phyloP scores from a whole-genome alignment of 441 rosid genomes.

The Populus hybrid region DNA sequence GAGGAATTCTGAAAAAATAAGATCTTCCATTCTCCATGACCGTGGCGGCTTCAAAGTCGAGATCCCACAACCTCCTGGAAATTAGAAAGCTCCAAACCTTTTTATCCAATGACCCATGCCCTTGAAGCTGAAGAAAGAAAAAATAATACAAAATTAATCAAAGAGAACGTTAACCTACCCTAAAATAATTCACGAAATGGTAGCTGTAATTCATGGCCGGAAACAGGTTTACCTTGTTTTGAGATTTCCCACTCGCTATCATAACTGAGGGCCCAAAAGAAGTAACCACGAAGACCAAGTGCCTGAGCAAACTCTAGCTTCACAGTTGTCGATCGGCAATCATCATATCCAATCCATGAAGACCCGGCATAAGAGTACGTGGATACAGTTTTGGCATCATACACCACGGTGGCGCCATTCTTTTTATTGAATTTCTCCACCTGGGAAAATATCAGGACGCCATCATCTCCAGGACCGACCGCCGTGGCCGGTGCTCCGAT shows the following conservation, averaged over 20 bases:
- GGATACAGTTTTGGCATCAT: constrained; percentile 41
- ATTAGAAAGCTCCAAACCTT: neutral
- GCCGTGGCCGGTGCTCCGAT: constrained; percentile 38
- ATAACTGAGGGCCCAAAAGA: constrained; percentile 51
- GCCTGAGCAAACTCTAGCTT: constrained; percentile 46
- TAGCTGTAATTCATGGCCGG: neutral
- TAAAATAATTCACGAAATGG: neutral
- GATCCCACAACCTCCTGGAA: neutral
- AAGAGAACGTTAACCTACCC: neutral
- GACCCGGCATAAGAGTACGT: constrained; percentile 39
- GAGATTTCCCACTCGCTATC: constrained; percentile 45
- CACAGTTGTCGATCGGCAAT: constrained; percentile 21
- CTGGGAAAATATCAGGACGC: constrained; percentile 16
- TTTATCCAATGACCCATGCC: neutral
- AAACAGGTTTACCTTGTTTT: constrained; percentile 29
- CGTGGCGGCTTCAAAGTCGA: neutral
- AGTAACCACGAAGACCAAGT: constrained; percentile 58
- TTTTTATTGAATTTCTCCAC: constrained; percentile 36
- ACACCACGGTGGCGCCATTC: constrained; percentile 31
- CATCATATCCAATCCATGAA: constrained; percentile 54
- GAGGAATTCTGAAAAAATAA: no score
- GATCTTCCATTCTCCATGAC: neutral
- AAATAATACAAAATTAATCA: neutral
- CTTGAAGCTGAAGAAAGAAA: neutral
- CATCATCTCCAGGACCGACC: constrained; percentile 34